These are phyloP conservation scores for Cinchona pubescens DNA, from an alignment of 257 asterid species.

Conservation along the genomic window DNA sequence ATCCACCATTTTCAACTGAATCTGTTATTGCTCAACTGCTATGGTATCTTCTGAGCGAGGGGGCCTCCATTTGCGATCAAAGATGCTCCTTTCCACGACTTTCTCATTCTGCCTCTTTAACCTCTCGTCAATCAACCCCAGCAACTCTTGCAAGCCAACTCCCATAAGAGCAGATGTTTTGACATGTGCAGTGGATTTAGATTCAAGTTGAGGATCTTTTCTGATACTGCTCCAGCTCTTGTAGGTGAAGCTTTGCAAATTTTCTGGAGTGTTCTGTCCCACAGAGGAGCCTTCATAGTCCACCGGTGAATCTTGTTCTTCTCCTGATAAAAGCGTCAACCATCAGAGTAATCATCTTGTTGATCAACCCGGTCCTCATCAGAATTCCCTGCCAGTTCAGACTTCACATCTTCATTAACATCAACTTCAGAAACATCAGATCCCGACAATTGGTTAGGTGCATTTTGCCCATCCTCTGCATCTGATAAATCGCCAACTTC, in stretches of 20 bases:
- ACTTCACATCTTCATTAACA: slow-evolving; percentile 27
- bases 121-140: slow-evolving; percentile 65
- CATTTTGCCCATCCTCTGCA: slow-evolving; percentile 35
- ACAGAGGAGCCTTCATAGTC: slow-evolving; percentile 41
- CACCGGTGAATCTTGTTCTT: slow-evolving; percentile 48
- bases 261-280: slow-evolving; percentile 35
- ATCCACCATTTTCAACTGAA: not conserved
- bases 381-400: slow-evolving; percentile 26
- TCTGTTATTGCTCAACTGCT: slow-evolving; percentile 44
- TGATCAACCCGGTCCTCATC: slow-evolving; percentile 31
- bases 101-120: slow-evolving; percentile 28
- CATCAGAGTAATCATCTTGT: slow-evolving; percentile 38
- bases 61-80: slow-evolving; percentile 85
- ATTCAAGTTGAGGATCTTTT: slow-evolving; percentile 18
- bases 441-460: slow-evolving; percentile 33
- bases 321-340: slow-evolving; percentile 47
- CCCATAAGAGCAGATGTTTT: slow-evolving; percentile 79
- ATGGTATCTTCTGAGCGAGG: slow-evolving; percentile 51
- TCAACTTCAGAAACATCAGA: slow-evolving; percentile 19
- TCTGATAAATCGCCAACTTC: slow-evolving; percentile 32
- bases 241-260: slow-evolving; percentile 26
- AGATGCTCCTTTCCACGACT: slow-evolving; percentile 44
- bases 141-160: slow-evolving; percentile 80
- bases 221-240: slow-evolving; percentile 16
- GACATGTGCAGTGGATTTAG: slow-evolving; percentile 40